Percentiles rank a stretch among this genome's conserved stretches.
These are phyloP conservation scores for Candida buenavistaensis DNA, from an alignment of 1,139 yeast genomes.

Conservation along the genomic window DNA sequence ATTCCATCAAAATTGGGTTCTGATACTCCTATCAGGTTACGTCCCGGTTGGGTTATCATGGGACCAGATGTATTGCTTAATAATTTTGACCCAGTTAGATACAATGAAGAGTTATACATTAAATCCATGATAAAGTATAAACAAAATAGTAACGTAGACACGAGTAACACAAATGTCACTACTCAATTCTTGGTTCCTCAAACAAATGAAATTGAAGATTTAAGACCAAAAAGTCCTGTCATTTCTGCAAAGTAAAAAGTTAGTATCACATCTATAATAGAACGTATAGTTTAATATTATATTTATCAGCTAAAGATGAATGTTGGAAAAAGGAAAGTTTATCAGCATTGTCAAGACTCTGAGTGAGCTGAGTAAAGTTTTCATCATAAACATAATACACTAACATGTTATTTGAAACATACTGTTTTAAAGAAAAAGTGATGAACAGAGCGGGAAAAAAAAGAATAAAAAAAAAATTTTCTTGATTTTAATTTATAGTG, in stretches of 20 bases:
- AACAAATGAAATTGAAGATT: slow-evolving; percentile 67
- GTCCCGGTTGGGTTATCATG: slow-evolving; percentile 91
- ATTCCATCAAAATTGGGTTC: slow-evolving; percentile 70
- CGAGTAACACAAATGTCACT: slow-evolving; percentile 6
- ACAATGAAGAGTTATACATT: slow-evolving; percentile 32
- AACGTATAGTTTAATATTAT: slow-evolving; percentile 1
- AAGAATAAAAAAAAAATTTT: background rate
- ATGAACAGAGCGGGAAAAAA: background rate
- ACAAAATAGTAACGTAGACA: slow-evolving; percentile 8
- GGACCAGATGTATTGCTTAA: slow-evolving; percentile 79
- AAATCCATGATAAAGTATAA: slow-evolving; percentile 35
- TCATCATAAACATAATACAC: slow-evolving; percentile 33
- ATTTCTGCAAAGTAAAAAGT: slow-evolving; percentile 11
- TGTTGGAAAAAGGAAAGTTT: slow-evolving; percentile 45
- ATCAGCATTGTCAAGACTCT: slow-evolving; percentile 52
- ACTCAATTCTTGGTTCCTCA: slow-evolving; percentile 58
- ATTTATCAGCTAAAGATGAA: slow-evolving; percentile 32
- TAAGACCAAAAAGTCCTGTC: slow-evolving; percentile 80
- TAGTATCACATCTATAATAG: too few species aligned
- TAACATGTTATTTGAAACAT: background rate
- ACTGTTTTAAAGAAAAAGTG: slow-evolving; percentile 1
- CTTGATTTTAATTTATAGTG: background rate
- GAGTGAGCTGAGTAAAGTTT: slow-evolving; percentile 59
- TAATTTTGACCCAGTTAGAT: slow-evolving; percentile 52
- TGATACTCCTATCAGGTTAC: slow-evolving; percentile 61